Percentiles rank a stretch among this genome's conserved stretches.
Conservation (phyloP, 306 rosid genomes). For the Canavalia gladiata region DNA sequence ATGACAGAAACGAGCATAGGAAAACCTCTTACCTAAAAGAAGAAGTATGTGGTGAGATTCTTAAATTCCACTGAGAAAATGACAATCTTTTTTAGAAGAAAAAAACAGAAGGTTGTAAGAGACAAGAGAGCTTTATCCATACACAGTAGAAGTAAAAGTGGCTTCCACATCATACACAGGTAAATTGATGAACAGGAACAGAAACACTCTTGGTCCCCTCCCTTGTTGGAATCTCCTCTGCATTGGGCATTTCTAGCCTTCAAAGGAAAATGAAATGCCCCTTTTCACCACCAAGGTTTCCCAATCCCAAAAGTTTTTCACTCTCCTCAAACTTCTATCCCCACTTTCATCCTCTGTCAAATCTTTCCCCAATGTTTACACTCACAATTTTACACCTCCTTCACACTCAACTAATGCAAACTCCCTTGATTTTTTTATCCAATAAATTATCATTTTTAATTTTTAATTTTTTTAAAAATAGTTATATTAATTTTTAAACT, state of each 20-base stretch:
- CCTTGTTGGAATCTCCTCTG: slow-evolving; percentile 49
- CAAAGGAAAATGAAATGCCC: slow-evolving; percentile 37
- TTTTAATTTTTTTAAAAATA: no score
- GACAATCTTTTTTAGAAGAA: slow-evolving; percentile 38
- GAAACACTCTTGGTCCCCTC: slow-evolving; percentile 54
- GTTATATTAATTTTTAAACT: background rate
- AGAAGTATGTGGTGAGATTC: slow-evolving; percentile 42
- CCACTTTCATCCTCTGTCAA: slow-evolving; percentile 47
- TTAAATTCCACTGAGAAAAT: slow-evolving; percentile 52
- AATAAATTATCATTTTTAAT: no score
- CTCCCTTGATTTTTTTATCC: no score
- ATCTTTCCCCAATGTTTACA: slow-evolving; percentile 46
- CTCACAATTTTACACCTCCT: slow-evolving; percentile 41
- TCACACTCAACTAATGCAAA: no score
- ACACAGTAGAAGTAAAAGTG: slow-evolving; percentile 52
- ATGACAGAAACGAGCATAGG: slow-evolving; percentile 32
- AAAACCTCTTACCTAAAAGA: slow-evolving; percentile 36
- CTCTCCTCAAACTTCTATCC: slow-evolving; percentile 35
- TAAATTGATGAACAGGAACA: slow-evolving; percentile 43
- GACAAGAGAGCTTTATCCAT: slow-evolving; percentile 47
- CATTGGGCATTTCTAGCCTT: slow-evolving; percentile 50
- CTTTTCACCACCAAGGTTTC: slow-evolving; percentile 47
- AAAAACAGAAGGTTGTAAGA: slow-evolving; percentile 42
- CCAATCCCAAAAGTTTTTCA: slow-evolving; percentile 28
- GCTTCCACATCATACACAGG: slow-evolving; percentile 53